Percentiles rank a stretch among this genome's conserved stretches.
phyloP scores from a whole-genome alignment of 768 basidiomycete species.

The Pisolithus marmoratus region DNA sequence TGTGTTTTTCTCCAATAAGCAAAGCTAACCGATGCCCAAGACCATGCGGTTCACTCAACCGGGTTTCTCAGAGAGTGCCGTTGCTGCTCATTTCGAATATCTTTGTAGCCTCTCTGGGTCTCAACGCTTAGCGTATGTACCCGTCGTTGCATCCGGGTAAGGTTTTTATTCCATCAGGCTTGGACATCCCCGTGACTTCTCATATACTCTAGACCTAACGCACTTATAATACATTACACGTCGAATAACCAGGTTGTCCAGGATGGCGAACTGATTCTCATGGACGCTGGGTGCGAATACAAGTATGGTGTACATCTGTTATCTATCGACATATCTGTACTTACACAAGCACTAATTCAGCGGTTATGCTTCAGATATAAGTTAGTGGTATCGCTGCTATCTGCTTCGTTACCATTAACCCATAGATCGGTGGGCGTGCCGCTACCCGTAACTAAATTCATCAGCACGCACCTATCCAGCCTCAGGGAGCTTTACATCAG shows the following conservation, averaged over 20 bases:
- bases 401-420: not conserved
- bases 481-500: slow-evolving; percentile 68
- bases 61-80: slow-evolving; percentile 50
- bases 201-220: slow-evolving; percentile 56
- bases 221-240: slow-evolving; percentile 92
- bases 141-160: slow-evolving; percentile 93
- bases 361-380: slow-evolving; percentile 94
- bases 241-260: slow-evolving; percentile 77
- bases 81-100: slow-evolving; percentile 89
- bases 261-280: slow-evolving; percentile 69
- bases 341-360: slow-evolving; percentile 29
- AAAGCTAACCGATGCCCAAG: slow-evolving; percentile 31
- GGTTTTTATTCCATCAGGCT: slow-evolving; percentile 12
- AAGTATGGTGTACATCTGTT: slow-evolving; percentile 45
- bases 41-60: slow-evolving; percentile 75
- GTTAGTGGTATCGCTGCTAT: slow-evolving; percentile 34
- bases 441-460: not conserved
- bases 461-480: slow-evolving; percentile 85
- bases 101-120: slow-evolving; percentile 72
- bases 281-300: slow-evolving; percentile 92
- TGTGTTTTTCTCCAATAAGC: not conserved
- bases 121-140: slow-evolving; percentile 92
- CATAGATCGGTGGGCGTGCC: slow-evolving; percentile 6
- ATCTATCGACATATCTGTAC: too few relatives aligned
- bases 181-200: not conserved